phyloP scores from a whole-genome alignment of 176 grass and related monocot species.

The Phoenix roebelenii region DNA sequence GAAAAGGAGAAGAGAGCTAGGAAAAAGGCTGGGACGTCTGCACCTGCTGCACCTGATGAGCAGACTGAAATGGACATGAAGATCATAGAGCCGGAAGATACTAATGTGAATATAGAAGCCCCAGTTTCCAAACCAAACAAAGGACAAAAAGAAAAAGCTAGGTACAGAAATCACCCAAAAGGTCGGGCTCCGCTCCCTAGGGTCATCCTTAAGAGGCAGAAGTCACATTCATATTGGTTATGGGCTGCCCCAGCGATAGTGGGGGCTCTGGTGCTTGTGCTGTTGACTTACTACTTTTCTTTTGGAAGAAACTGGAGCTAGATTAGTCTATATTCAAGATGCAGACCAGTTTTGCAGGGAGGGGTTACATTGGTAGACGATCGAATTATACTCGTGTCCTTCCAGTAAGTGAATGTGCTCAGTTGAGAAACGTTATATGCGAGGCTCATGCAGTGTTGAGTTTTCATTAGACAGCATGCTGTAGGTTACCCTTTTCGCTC shows the following conservation, averaged over 20 bases:
- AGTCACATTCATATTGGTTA: conserved; percentile 37
- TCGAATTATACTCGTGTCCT: too few species aligned
- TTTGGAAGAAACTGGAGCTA: too few species aligned
- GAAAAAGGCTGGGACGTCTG: conserved; percentile 44
- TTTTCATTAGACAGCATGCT: too few species aligned
- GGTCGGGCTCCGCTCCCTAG: conserved; percentile 35
- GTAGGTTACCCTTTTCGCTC: too few species aligned
- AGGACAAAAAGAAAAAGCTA: conserved; percentile 41
- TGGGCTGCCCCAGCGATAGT: conserved; percentile 38
- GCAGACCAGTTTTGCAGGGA: too few species aligned
- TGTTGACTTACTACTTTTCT: conserved; percentile 33
- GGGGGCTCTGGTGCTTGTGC: conserved; percentile 26
- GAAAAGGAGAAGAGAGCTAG: conserved; percentile 79
- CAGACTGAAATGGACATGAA: conserved; percentile 45
- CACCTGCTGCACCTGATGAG: conserved; percentile 20
- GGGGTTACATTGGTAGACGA: too few species aligned
- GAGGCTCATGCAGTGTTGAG: too few species aligned
- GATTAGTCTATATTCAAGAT: too few species aligned
- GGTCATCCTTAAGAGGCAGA: conserved; percentile 68
- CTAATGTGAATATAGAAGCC: conserved; percentile 18
- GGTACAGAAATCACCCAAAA: conserved; percentile 28
- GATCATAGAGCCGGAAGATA: conserved; percentile 47
- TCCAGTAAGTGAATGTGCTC: too few species aligned
- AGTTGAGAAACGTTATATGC: too few species aligned
- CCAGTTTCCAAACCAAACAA: conserved; percentile 25